Base-by-base conservation (phyloP, 2,329 filamentous ascomycete species). In the Penicillium nordicum region DNA sequence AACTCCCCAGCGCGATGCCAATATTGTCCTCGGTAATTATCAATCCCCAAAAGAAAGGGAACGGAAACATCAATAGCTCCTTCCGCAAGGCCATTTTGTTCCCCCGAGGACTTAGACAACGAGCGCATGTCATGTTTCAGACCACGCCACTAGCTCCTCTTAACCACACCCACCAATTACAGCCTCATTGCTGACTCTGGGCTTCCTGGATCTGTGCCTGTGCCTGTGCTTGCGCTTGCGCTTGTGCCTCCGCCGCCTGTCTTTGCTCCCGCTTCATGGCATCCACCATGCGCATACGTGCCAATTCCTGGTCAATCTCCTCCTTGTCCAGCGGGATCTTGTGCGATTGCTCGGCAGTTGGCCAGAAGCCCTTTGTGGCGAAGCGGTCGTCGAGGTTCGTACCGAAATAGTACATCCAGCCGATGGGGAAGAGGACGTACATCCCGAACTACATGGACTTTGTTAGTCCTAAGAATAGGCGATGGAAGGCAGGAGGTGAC, bases 361-460 rank as follows among this genome's bases (percentile, higher is more conserved):
- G 94, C 94, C 94, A 99, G 81, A 99, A 99, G 56, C 88, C 89
- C 23, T 89, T 87, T 1, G 97, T 90, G 46, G 84, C 79, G 80
- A 99, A 99, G 62, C 91, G 88, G 64, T 88, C 84, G 77, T 99
- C 94, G 72, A 99, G 90, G 76, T 99, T 99, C 55, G 92, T 96
- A 72, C 94, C 94, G 76, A 97, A 99, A 81, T 99, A 99, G 82
- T 95, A 97, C 94, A 99, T 99, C 81, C 94, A 92, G 67, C 90
- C 92, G 69, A 99, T 97, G 18, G 94, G 94, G 78, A 99, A 99
- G 83, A 97, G 88, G 79, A 99, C 88, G 80, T 99, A 99, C 84
- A 95, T 90, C 79, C 93, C 92, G 76, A 99, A 99, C 93, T 97
- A 48, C 27, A 10, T 50, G 18, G 18, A 29, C 18, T n/a, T 29